Base-by-base conservation (phyloP, 2,329 filamentous ascomycete genomes). In the Coniochaeta ligniaria region DNA sequence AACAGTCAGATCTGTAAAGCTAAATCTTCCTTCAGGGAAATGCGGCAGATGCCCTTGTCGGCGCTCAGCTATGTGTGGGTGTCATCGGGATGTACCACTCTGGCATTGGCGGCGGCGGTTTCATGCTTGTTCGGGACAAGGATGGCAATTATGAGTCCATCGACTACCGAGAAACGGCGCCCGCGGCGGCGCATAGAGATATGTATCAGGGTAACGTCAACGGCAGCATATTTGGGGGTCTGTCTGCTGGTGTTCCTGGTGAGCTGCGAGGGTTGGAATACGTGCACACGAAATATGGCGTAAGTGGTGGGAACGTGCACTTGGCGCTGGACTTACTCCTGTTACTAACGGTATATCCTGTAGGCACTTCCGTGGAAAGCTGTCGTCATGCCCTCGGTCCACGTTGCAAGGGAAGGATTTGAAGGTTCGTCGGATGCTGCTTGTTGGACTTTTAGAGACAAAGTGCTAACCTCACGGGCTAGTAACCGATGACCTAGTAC, bases 101-200 rank as follows among this genome's bases (percentile, higher is more conserved):
- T 45, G 93, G 94, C 17, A 89, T 97, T 62, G 93, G 91, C 22
- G 94, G 94, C 7, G 94, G 94, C 45, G 94, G 94, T 2, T 98
- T 98, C 75, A 90, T 92, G 82, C 80, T 96, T 6, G 84, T 96
- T 6, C 86, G 91, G 56, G 81, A 85, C 36, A 76, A 84, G 17
- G 79, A 91, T 61, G 92, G 92, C n/a, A 78, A 79, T 20, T 96
- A 93, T 70, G 92, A 96, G 70, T 87, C 88, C 61, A 86, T 98
- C 66, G 94, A 98, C 74, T 98, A 96, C 70, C 83, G 94, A 55
- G 94, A 98, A 73, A 86, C 89, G 0, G 94, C 94, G 0, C 94
- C 94, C 0, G 89, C 88, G 0, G 90, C 91, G 0, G 90, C 92
- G 0, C 87, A 82, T 65, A 80, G 92, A 73, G 85, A 96, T 68